Conservation (phyloP, 768 basidiomycete genomes). For the Hydnum rufescens region DNA sequence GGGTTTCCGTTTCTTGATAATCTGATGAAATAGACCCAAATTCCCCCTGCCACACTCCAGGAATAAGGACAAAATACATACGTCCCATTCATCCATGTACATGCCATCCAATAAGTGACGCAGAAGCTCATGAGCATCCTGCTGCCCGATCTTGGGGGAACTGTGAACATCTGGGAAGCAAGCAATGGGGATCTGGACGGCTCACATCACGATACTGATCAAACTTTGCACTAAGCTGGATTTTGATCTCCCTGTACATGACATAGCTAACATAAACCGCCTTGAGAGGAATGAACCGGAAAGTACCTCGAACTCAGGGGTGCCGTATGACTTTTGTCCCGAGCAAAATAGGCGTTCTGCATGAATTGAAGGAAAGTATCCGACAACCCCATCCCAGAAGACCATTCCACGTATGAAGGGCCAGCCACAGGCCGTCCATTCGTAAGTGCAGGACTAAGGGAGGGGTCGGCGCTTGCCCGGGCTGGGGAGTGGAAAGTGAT, state of each 20-base stretch:
- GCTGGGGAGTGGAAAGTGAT: conserved; percentile 23
- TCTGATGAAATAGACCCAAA: too few relatives aligned
- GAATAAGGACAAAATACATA: conserved; percentile 23
- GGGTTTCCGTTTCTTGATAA: conserved; percentile 57
- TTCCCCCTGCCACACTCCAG: too few relatives aligned
- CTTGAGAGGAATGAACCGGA: neutral
- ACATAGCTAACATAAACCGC: conserved; percentile 3
- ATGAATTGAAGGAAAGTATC: conserved; percentile 44
- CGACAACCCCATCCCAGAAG: conserved; percentile 45
- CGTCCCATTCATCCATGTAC: conserved; percentile 88
- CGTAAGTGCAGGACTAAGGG: conserved; percentile 36
- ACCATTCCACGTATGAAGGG: conserved; percentile 31
- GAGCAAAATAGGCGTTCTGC: conserved; percentile 42
- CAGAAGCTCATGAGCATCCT: conserved; percentile 89
- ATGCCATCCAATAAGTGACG: conserved; percentile 78
- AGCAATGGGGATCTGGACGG: neutral
- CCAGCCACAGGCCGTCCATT: conserved; percentile 41
- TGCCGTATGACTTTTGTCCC: conserved; percentile 30
- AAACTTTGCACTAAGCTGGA: conserved; percentile 60
- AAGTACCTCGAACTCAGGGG: conserved; percentile 38
- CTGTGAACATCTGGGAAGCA: neutral
- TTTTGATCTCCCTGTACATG: conserved; percentile 34
- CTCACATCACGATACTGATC: conserved; percentile 70
- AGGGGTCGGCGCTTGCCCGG: conserved; percentile 26
- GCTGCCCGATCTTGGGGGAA: conserved; percentile 47